Conservation (phyloP, 495 filamentous ascomycete genomes). For the Amphirosellinia nigrospora region DNA sequence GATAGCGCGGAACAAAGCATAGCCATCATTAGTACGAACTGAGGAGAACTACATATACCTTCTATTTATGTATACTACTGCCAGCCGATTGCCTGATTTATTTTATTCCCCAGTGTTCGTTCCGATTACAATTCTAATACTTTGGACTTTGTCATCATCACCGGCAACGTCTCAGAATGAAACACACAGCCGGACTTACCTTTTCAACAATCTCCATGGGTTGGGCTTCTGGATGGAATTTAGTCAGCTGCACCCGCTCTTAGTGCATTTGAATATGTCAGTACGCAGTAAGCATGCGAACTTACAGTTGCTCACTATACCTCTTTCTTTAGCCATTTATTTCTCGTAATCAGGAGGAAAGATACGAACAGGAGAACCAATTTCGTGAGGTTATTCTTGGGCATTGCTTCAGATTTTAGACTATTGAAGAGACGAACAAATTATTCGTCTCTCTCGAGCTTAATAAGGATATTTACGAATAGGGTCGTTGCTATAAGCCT, state of each 20-base stretch:
- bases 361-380: slow-evolving; percentile 45
- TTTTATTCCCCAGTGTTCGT: background rate
- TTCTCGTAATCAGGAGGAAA: slow-evolving; percentile 28
- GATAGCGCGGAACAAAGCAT: too few species aligned
- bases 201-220: background rate
- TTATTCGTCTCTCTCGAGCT: slow-evolving; percentile 41
- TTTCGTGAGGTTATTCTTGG: slow-evolving; percentile 42
- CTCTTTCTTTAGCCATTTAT: slow-evolving; percentile 43
- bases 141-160: background rate
- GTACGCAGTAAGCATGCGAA: slow-evolving; percentile 37
- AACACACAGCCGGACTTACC: background rate
- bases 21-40: too few species aligned
- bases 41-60: too few species aligned
- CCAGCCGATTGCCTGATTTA: too few species aligned
- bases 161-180: background rate
- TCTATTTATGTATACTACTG: too few species aligned
- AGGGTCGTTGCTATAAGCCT: slow-evolving; percentile 32
- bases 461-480: slow-evolving; percentile 35
- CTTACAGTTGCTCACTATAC: slow-evolving; percentile 37
- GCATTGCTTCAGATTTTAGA: slow-evolving; percentile 35
- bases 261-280: slow-evolving; percentile 33
- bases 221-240: slow-evolving; percentile 22
- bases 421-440: slow-evolving; percentile 10
- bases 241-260: slow-evolving; percentile 27
- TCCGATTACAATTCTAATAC: background rate